These are phyloP conservation scores for Cynara cardunculus DNA, from an alignment of 129 eudicot genomes.

Conservation along the genomic window DNA sequence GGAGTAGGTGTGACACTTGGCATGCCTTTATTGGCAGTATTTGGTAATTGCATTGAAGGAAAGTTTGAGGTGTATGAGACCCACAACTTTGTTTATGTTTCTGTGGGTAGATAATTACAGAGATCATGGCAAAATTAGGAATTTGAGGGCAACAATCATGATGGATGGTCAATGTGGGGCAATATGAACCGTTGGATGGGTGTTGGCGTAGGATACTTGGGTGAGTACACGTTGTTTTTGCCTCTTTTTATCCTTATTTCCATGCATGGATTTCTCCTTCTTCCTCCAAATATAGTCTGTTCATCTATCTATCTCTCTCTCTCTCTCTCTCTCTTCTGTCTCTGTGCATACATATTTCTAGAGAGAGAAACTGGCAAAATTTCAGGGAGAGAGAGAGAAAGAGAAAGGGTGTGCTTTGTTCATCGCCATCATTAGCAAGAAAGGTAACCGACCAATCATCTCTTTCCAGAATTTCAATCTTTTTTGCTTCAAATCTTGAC, in stretches of 20 bases:
- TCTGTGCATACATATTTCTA: conserved; percentile 19
- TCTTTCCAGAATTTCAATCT: background rate
- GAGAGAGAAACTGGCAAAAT: conserved; percentile 26
- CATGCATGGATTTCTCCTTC: conserved; percentile 89
- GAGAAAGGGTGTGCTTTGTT: conserved; percentile 28
- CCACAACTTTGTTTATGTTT: conserved; percentile 19
- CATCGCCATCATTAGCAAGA: conserved; percentile 61
- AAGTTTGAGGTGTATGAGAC: conserved; percentile 6
- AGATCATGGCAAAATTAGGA: conserved; percentile 27
- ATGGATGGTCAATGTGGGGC: conserved; percentile 27
- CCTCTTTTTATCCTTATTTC: conserved; percentile 77
- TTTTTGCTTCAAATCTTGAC: conserved; percentile 23
- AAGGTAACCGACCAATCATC: conserved; percentile 33
- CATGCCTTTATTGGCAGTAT: conserved; percentile 11
- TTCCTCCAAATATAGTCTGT: conserved; percentile 51
- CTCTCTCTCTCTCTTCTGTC: background rate
- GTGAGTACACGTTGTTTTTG: conserved; percentile 57
- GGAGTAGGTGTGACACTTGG: conserved; percentile 21
- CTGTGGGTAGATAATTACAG: conserved; percentile 24
- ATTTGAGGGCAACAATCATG: conserved; percentile 3
- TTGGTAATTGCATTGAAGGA: background rate
- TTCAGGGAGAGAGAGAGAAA: conserved; percentile 25
- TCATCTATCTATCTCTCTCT: background rate
- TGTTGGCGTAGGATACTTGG: conserved; percentile 48
- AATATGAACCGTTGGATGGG: conserved; percentile 51